Conservation (phyloP, 2,329 filamentous ascomycete genomes). For the Fusarium subtropicale region DNA sequence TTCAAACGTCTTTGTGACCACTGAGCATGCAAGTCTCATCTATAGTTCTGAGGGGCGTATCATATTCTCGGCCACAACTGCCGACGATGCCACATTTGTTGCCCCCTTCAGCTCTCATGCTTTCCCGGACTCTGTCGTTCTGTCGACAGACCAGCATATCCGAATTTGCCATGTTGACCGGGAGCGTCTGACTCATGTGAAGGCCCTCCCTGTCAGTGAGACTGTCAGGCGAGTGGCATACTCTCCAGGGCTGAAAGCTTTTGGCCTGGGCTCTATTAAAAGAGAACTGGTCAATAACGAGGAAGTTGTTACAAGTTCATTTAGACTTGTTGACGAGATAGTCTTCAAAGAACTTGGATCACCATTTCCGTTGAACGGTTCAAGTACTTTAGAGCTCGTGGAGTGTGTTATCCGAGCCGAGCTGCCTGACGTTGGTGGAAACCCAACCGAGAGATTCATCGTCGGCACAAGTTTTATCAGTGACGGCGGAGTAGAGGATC, state of each 20-base stretch:
- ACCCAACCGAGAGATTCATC: conserved; percentile 81
- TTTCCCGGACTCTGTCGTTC: conserved; percentile 82
- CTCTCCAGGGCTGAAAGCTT: conserved; percentile 80
- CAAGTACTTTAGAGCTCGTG: conserved; percentile 73
- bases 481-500: conserved; percentile 65
- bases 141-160: conserved; percentile 81
- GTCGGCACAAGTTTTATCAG: conserved; percentile 85
- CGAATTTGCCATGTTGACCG: conserved; percentile 85
- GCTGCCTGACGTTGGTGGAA: conserved; percentile 69
- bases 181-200: conserved; percentile 88
- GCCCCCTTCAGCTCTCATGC: conserved; percentile 85
- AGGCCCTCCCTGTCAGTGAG: conserved; percentile 80
- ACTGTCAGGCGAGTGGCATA: conserved; percentile 91
- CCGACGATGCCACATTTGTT: conserved; percentile 83
- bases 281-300: conserved; percentile 76
- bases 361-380: conserved; percentile 69
- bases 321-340: conserved; percentile 91
- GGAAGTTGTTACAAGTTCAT: conserved; percentile 82
- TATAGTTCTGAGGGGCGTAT: conserved; percentile 89
- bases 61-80: conserved; percentile 92
- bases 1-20: conserved; percentile 90
- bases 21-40: conserved; percentile 93
- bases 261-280: conserved; percentile 87
- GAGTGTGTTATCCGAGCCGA: conserved; percentile 86
- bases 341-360: conserved; percentile 81